These are phyloP conservation scores for Lecanoromycetidae sp. DNA, from an alignment of 2,329 filamentous ascomycete genomes.

Conservation along the genomic window DNA sequence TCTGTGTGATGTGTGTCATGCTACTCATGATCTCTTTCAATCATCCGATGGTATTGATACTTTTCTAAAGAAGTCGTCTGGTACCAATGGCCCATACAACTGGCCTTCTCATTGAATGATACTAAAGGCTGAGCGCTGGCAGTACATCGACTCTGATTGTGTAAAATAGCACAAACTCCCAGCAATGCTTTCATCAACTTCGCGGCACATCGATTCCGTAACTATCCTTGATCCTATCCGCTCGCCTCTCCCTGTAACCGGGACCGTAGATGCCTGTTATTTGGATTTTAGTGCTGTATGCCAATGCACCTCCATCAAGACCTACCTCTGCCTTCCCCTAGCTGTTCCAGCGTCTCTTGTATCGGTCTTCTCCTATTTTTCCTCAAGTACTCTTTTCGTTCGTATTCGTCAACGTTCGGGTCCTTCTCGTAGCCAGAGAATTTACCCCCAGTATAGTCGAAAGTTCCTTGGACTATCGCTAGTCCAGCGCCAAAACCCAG, in stretches of 20 bases:
- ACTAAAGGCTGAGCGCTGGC: too few relatives aligned
- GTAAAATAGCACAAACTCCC: too few relatives aligned
- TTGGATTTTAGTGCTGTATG: background rate
- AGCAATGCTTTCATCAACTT: background rate
- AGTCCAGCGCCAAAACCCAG: slow-evolving; percentile 54
- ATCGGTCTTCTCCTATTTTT: slow-evolving; percentile 61
- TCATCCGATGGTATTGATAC: too few relatives aligned
- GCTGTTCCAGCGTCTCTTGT: slow-evolving; percentile 65
- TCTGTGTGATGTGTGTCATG: too few relatives aligned
- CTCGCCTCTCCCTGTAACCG: slow-evolving; percentile 74
- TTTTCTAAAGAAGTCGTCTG: too few relatives aligned
- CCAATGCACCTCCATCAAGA: background rate
- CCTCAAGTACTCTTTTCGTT: slow-evolving; percentile 61
- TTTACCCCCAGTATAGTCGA: slow-evolving; percentile 55
- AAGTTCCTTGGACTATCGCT: slow-evolving; percentile 48
- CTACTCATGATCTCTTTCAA: too few relatives aligned
- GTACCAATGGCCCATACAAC: too few relatives aligned
- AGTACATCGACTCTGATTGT: too few relatives aligned
- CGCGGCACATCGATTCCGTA: slow-evolving; percentile 72
- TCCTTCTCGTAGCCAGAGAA: slow-evolving; percentile 45
- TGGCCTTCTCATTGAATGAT: too few relatives aligned
- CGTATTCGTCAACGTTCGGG: slow-evolving; percentile 57
- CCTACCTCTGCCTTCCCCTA: slow-evolving; percentile 79
- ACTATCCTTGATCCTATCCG: slow-evolving; percentile 68
- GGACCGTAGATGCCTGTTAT: slow-evolving; percentile 61